Base-by-base conservation (phyloP, 805 yeast genomes). In the Monosporozyma aquatica region DNA sequence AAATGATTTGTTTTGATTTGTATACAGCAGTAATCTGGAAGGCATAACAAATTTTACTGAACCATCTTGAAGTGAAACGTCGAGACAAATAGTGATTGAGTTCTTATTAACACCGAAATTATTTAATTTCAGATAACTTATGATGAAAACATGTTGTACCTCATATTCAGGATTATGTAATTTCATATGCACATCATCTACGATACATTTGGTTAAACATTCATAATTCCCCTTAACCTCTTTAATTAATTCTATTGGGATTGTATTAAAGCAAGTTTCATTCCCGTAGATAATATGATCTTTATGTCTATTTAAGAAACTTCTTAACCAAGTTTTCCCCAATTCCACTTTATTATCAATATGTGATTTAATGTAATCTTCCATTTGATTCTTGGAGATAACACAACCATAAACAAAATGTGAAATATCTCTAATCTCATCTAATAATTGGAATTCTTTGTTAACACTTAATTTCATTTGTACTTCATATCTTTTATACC, bases 381-480 rank as follows among this genome's bases (percentile, higher is more conserved):
- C 46, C n/a, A 54, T 49, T 38, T 54, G 54, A 10, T 47, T 49
- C 36, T 48, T 39, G 33, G 46, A 50, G 30, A 53, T 41, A 2
- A 53, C 46, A 33, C 51, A 51, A 6, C 59, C 59, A 39, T 44
- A 40, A 9, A 49, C 46, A n/a, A n/a, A n/a, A 39, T 50, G 54
- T 32, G 50, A 47, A 5, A 51, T 29, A 3, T 26, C 15, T 15
- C 44, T 47, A 11, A 54, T 41, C 14, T 55, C 41, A n/a, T 38
- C 17, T 30, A 55, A 35, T 18, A 55, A 27, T 17, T 38, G 20
- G n/a, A 41, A 34, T 27, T 55, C 59, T 25, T 40, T 46, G 30
- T 48, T 52, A 10, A 50, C 47, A 6, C 54, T 47, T 8, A 55
- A 28, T 36, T 53, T 55, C 59, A 55, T 55, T 45, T 55, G 59